Base-by-base conservation (phyloP, 805 yeast genomes). In the Candida namnaoensis region DNA sequence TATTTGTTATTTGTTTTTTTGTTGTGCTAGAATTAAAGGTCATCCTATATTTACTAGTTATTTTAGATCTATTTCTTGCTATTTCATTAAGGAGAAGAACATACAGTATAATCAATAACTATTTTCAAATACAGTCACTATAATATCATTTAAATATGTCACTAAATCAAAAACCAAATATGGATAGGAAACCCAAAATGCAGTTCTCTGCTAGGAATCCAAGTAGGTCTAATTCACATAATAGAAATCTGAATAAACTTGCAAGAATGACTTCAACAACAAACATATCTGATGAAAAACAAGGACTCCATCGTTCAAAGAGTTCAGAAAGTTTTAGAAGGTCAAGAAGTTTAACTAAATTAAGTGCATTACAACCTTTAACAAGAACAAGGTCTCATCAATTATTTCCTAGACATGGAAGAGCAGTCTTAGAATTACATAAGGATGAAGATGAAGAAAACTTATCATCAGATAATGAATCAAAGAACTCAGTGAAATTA, bases 171-270 rank as follows among this genome's bases (percentile, higher is more conserved):
- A 32, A 32, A 26, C 14, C 33, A 23, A 12, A 14, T 34, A 28
- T 24, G 33, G 25, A 28, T 51, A 44, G 25, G 44, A 48, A 50
- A 50, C 48, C 39, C 44, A 41, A 41, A 33, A 50, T 46, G 44
- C 55, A 45, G 50, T 49, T 46, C 37, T 34, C 53, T 1, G 57
- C 53, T 5, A 43, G 44, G 27, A 38, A 51, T 1, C 57, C 51
- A 41, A 38, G 47, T 8, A 42, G 58, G 4, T 48, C 60, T 7
- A 56, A 54, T 4, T 54, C 58, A 1, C 47, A 48, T 32, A 57
- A 57, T 1, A 48, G 54, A 38, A 53, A 50, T 34, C 40, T 56
- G 34, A 56, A 54, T 47, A 50, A 44, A 38, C 39, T 52, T 13
- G 51, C 43, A 4, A 43, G 51, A 14, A 46, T 44, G n/a, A 47